These are phyloP conservation scores for Rhodotorula taiwanensis DNA, from an alignment of 768 basidiomycete species.

Conservation along the genomic window DNA sequence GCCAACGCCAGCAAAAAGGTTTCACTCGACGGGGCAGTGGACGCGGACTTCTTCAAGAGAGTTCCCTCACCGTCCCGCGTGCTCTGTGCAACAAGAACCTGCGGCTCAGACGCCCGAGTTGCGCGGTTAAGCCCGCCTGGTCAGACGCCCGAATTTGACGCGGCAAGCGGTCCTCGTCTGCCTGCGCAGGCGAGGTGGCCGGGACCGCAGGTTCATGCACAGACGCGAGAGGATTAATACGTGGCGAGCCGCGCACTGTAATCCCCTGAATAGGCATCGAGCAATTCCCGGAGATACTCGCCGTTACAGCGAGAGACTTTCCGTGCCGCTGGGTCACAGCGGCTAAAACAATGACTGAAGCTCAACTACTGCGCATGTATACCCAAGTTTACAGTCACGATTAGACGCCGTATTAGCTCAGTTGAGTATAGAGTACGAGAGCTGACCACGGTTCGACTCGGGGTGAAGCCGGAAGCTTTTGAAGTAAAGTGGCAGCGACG, in stretches of 20 bases:
- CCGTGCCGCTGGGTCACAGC: background rate
- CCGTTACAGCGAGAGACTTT: conserved; percentile 10
- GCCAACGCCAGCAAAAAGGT: too few relatives aligned
- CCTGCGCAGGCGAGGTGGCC: conserved; percentile 9
- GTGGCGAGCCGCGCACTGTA: conserved; percentile 19
- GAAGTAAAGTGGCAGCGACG: too few relatives aligned
- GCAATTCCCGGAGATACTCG: conserved; percentile 6
- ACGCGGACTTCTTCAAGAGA: conserved; percentile 22
- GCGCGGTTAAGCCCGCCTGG: conserved; percentile 21
- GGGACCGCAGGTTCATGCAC: conserved; percentile 21
- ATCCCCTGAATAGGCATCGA: conserved; percentile 7
- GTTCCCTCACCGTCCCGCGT: conserved; percentile 16
- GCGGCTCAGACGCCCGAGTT: conserved; percentile 3
- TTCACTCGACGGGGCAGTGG: conserved; percentile 22
- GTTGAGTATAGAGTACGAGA: too few relatives aligned
- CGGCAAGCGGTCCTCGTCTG: background rate
- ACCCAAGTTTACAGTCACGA: too few relatives aligned
- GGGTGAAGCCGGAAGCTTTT: too few relatives aligned
- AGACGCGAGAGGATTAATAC: conserved; percentile 4
- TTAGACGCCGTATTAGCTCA: too few relatives aligned
- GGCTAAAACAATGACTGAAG: background rate
- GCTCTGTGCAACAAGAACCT: conserved; percentile 33
- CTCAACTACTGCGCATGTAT: too few relatives aligned
- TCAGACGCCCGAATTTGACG: conserved; percentile 12
- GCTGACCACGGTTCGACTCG: too few relatives aligned